These are phyloP conservation scores for Backusella luteola DNA, from an alignment of 192 early-diverging fungal genomes.

Conservation along the genomic window DNA sequence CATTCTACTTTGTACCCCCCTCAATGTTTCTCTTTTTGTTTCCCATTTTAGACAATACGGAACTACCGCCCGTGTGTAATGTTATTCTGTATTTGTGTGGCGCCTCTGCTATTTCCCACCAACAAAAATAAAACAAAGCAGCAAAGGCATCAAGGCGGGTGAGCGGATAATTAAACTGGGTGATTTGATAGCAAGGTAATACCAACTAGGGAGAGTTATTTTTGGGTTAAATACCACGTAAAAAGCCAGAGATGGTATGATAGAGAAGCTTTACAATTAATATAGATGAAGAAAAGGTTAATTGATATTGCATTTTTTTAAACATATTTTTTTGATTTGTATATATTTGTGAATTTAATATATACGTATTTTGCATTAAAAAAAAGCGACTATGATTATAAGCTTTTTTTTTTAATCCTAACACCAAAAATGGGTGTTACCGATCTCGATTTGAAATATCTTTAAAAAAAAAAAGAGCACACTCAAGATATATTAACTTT, in stretches of 20 bases:
- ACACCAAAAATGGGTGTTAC: not conserved
- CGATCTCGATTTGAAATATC: not conserved
- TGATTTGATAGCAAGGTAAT: constrained; percentile 6
- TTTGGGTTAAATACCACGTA: not conserved
- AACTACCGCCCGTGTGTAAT: constrained; percentile 5
- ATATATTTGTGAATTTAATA: not conserved
- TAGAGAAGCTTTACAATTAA: not conserved
- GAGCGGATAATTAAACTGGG: not conserved
- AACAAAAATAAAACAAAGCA: not conserved
- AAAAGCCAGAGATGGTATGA: not conserved
- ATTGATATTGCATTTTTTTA: not conserved
- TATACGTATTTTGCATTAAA: not conserved
- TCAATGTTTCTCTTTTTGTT: constrained; percentile 1
- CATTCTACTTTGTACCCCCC: not conserved
- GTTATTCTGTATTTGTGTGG: not conserved
- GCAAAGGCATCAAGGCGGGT: not conserved
- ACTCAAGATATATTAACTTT: not conserved
- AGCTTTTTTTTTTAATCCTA: not conserved
- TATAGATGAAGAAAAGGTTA: not conserved
- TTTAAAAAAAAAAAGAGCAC: too few relatives aligned
- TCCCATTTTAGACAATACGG: constrained; percentile 1
- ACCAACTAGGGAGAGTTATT: not conserved
- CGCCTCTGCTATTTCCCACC: not conserved
- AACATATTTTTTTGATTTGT: not conserved
- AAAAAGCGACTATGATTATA: not conserved